These are phyloP conservation scores for Cardamine resedifolia DNA, from an alignment of 345 rosid genomes.

Conservation along the genomic window DNA sequence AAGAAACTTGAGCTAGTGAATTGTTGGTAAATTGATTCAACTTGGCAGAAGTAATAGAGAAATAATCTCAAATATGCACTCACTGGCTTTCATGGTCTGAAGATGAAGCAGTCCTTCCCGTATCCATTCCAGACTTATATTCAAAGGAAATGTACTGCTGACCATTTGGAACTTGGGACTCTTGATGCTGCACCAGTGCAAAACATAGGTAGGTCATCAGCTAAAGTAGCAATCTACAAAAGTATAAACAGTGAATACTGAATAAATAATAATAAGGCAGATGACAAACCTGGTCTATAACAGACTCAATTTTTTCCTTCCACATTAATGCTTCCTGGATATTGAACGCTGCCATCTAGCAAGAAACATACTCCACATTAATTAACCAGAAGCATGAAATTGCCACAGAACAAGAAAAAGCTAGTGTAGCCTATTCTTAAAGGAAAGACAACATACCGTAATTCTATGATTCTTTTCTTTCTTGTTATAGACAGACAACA, in stretches of 20 bases:
- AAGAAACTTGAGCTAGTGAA: conserved; percentile 10
- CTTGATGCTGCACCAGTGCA: conserved; percentile 76
- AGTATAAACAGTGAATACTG: conserved; percentile 14
- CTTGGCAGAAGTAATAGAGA: neutral
- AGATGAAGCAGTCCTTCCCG: conserved; percentile 86
- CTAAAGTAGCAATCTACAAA: conserved; percentile 9
- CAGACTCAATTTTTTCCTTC: conserved; percentile 92
- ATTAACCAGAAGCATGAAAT: conserved; percentile 19
- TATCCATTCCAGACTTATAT: conserved; percentile 93
- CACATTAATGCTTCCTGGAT: conserved; percentile 88
- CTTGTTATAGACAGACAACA: conserved; percentile 87
- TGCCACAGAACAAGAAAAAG: neutral
- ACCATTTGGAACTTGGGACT: conserved; percentile 72
- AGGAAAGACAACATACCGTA: conserved; percentile 54
- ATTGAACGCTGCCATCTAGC: conserved; percentile 99
- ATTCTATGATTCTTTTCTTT: conserved; percentile 87
- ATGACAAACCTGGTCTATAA: conserved; percentile 84
- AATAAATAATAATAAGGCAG: conserved; percentile 12
- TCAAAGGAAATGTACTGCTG: conserved; percentile 86
- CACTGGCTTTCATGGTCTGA: conserved; percentile 98
- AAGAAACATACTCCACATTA: conserved; percentile 26
- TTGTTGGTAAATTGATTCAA: conserved; percentile 10
- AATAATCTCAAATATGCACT: conserved; percentile 46
- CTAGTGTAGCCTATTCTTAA: neutral
- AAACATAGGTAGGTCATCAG: conserved; percentile 30